A percentile compares a stretch with the other conserved stretches of the same genome.
Conservation (phyloP, 805 yeast genomes). For the Candida alai region DNA sequence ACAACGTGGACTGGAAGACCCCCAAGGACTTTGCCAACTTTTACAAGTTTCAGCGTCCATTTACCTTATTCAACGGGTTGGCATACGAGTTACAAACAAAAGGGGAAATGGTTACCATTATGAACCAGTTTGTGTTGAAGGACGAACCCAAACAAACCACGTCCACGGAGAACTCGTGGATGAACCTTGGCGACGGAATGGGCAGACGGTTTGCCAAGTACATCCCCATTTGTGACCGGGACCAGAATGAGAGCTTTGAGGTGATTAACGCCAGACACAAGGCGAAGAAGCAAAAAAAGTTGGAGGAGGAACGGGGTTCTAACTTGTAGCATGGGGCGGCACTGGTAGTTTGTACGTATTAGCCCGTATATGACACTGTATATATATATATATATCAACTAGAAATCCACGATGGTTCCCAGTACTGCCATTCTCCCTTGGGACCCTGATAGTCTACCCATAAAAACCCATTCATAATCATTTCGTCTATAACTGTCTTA, state of each 20-base stretch:
- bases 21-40: conserved; percentile 24
- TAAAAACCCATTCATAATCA: conserved; percentile 76
- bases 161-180: too few species aligned
- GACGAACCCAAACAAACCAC: conserved; percentile 13
- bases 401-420: conserved; percentile 75
- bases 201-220: conserved; percentile 60
- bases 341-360: background rate
- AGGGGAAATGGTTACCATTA: conserved; percentile 46
- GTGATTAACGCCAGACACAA: conserved; percentile 62
- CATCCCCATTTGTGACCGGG: conserved; percentile 54
- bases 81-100: conserved; percentile 58
- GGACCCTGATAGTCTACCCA: conserved; percentile 72
- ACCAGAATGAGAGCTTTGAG: conserved; percentile 60
- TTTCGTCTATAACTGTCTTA: conserved; percentile 62
- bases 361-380: background rate
- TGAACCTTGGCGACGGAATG: conserved; percentile 75
- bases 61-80: conserved; percentile 40
- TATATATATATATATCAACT: conserved; percentile 5
- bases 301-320: conserved; percentile 3
- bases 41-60: conserved; percentile 26
- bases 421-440: conserved; percentile 45
- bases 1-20: conserved; percentile 64
- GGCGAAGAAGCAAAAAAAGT: conserved; percentile 31
- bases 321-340: background rate
- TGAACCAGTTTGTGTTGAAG: conserved; percentile 34